Base-by-base conservation (phyloP, 2,329 filamentous ascomycete genomes). In the Exophiala lecanii-corni region DNA sequence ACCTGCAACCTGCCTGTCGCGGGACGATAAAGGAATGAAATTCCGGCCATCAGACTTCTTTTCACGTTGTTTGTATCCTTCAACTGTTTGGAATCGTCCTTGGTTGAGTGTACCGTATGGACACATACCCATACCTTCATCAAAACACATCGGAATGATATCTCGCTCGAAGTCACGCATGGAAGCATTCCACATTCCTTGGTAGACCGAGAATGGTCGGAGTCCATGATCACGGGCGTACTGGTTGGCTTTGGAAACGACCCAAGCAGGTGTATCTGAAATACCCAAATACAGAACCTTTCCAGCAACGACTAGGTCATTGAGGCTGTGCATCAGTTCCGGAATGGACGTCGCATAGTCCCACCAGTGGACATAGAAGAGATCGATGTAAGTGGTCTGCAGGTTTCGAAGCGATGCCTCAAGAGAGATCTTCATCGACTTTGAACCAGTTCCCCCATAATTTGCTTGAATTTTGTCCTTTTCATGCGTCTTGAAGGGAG, bases 221-320 rank as follows among this genome's bases (percentile, higher is more conserved):
- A 87, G 70, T n/a, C 81, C 82, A 50, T 87, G 76, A 50, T 78
- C 73, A 31, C 81, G 75, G 5, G 85, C 86, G 57, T 88, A 63
- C 62, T 70, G 56, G 43, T 75, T 74, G 0, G 69, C 69, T 40
- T 70, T 70, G 37, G 59, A 59, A 2, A 73, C 70, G 1, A 73
- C 54, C 82, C 82, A 86, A 6, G 83, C 82, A 0, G 83, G 83
- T 0, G 78, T 79, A 54, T 86, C 81, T 31, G 73, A 79, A 60
- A 84, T 71, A 2, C 83, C 82, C 1, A 86, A 68, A 51, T 85
- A 84, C 12, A 81, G 65, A 1, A 86, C 79, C 54, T 84, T 84
- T 13, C 81, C 79, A 4, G 69, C 58, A 1, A 59, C 45, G 1
- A 85, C 78, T 9, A 84, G 66, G 15, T 71, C 65, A 57, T 85